Conservation (phyloP, 495 filamentous ascomycete genomes). For the Aspergillus hancockii region DNA sequence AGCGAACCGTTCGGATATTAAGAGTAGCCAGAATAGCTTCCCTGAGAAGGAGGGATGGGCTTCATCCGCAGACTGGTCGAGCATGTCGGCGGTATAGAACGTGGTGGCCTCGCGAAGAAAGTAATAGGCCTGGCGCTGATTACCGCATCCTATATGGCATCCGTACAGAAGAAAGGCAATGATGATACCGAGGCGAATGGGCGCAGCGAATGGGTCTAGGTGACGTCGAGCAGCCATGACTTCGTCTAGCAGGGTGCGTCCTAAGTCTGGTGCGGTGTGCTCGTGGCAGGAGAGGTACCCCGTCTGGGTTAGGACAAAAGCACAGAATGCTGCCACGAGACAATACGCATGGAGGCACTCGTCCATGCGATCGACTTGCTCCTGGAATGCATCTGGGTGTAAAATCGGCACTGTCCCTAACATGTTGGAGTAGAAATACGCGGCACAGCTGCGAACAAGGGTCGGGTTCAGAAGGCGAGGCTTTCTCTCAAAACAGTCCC, state of each 20-base stretch:
- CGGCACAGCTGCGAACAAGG: conserved; percentile 65
- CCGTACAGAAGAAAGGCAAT: conserved; percentile 75
- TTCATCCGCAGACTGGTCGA: conserved; percentile 32
- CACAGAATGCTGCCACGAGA: conserved; percentile 69
- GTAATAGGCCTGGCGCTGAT: conserved; percentile 73
- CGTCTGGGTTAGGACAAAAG: conserved; percentile 73
- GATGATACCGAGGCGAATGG: conserved; percentile 60
- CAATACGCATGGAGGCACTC: conserved; percentile 71
- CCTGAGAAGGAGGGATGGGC: conserved; percentile 21
- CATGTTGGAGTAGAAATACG: conserved; percentile 77
- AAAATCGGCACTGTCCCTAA: conserved; percentile 76
- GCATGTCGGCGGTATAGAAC: conserved; percentile 46
- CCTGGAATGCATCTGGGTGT: conserved; percentile 59
- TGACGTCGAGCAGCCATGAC: conserved; percentile 66
- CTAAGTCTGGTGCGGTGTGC: conserved; percentile 52
- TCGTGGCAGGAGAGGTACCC: conserved; percentile 15
- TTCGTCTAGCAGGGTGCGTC: conserved; percentile 61
- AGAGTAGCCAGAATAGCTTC: conserved; percentile 71
- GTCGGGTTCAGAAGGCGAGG: conserved; percentile 60
- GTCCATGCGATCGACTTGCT: conserved; percentile 57
- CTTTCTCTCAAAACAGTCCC: conserved; percentile 13
- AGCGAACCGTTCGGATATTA: conserved; percentile 66
- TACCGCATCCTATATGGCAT: conserved; percentile 68
- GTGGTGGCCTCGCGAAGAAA: conserved; percentile 73
- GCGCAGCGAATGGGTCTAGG: conserved; percentile 66